Evolutionary conservation across 2,329 filamentous ascomycete species (phyloP), one percentile per base, ranked within the genome.

Genomic region (Tricladium varicosporioides): DNA sequence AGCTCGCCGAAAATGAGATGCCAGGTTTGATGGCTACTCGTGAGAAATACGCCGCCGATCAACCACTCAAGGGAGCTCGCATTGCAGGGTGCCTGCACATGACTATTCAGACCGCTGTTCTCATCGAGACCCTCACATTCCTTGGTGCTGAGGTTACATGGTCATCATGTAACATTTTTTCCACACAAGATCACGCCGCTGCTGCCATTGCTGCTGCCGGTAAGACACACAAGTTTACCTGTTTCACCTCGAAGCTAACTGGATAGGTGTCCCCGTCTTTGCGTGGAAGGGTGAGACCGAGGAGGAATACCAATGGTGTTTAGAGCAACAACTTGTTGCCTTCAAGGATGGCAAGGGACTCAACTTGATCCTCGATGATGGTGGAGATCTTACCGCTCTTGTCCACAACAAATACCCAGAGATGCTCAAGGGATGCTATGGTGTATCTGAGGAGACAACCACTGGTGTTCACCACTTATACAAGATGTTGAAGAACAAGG

Each of bases 101-200:
- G 93, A 97, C 94, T 76, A 97, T 99, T 80, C 94, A 99, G 84
- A 99, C 94, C 66, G 94, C 94, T 70, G 94, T 99, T 73, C 88
- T 99, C 72, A 99, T 99, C 78, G 94, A 99, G 87, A 99, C 94
- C 67, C 87, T 99, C 74, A 89, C 84, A 72, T 82, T 88, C 68
- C 91, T 99, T 71, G 94, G 94, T 80, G 94, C 94, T 71, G 94
- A 97, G 85, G 89, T 97, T 71, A 99, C 94, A 74, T 97, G 94
- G 94, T 89, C 93, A 61, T 94, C 89, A 70, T 99, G 94, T 89
- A 97, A 99, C 86, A 97, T 99, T 79, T 99, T 97, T 88, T 94
- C 89, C 76, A 97, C 93, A 70, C 93, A 97, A 80, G 94, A 97
- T 80, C 93, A 97, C 80, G 94, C 94, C 71, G 94, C 94, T 54